phyloP scores from a whole-genome alignment of 2,329 filamentous ascomycete genomes.

The Eutypa lata region DNA sequence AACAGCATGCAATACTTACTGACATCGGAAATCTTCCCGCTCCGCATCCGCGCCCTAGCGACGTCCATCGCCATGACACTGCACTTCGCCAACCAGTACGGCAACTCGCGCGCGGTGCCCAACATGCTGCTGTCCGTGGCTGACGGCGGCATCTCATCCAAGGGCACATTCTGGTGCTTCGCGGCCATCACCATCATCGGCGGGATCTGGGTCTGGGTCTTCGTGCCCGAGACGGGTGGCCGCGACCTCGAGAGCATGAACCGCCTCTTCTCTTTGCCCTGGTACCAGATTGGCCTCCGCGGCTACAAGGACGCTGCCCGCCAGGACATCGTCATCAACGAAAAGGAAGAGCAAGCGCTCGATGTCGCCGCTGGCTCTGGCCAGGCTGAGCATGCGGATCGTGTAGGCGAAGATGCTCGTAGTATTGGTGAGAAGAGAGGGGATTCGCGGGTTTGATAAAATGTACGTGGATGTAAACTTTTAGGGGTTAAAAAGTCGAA shows the following conservation, averaged over 20 bases:
- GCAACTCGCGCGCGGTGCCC: slow-evolving; percentile 71
- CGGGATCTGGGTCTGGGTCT: slow-evolving; percentile 68
- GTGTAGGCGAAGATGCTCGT: slow-evolving; percentile 7
- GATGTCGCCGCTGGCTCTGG: slow-evolving; percentile 10
- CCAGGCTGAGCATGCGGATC: slow-evolving; percentile 34
- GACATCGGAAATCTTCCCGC: slow-evolving; percentile 73
- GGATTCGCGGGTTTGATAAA: too few species aligned
- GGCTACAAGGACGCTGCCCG: slow-evolving; percentile 51
- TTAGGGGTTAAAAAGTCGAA: too few species aligned
- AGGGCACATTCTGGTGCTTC: slow-evolving; percentile 78
- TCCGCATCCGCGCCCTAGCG: slow-evolving; percentile 68
- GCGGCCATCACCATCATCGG: slow-evolving; percentile 65
- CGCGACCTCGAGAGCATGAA: slow-evolving; percentile 68
- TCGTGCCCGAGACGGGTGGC: slow-evolving; percentile 69
- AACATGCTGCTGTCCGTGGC: slow-evolving; percentile 61
- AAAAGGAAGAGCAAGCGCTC: slow-evolving; percentile 36
- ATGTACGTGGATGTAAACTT: too few species aligned
- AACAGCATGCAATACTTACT: slow-evolving; percentile 77
- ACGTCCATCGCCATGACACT: slow-evolving; percentile 73
- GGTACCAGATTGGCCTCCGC: slow-evolving; percentile 67
- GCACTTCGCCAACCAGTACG: slow-evolving; percentile 78
- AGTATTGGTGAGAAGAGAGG: background rate
- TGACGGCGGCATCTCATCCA: slow-evolving; percentile 49
- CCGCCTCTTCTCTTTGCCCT: slow-evolving; percentile 66
- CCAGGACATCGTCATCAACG: slow-evolving; percentile 39